Base-by-base conservation (phyloP, 805 yeast species). In the Jamesozyma jinghongensis region DNA sequence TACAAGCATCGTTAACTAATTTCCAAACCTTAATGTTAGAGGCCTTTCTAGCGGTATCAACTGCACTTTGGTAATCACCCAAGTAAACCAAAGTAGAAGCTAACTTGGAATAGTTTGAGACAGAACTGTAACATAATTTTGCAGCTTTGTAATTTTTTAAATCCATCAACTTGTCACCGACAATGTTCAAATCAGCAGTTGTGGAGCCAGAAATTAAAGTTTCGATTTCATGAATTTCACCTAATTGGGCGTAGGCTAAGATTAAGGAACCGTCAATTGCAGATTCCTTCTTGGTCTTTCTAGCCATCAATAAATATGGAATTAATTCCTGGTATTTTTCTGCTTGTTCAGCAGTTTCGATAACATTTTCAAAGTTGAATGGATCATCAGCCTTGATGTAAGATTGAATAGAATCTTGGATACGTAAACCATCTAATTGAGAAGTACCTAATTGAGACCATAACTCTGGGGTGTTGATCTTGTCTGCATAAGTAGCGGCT, bases 1-100 rank as follows among this genome's bases (percentile, higher is more conserved):
- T 80, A 76, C 98, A 92, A 18, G 97, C 98, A 62, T 81, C 85
- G 66, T 87, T 86, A 38, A 92, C 98, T 66, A 88, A 94, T 67
- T 87, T 92, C 98, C 98, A 92, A 32, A 92, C 98, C 57, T 74
- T 75, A 45, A 82, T 77, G 64, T 86, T 87, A 28, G 95, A 84
- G 3, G 98, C 97, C 68, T 90, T 92, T 71, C 98, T 83, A 18
- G 98, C 98, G 66, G 97, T 87, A 59, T 92, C 97, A 47, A 92
- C 98, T 38, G 98, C 98, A 42, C 85, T 79, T 68, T 92, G 97
- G 64, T 86, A 88, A 61, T 92, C 97, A 41, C 78, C 79, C 56
- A 92, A 70, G 69, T 80, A 87, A 28, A 92, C 98, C 58, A 88
- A 75, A 25, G 97, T 90, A n/a, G 95, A 83, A 13, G 98, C 97